These are phyloP conservation scores for Macrophomina pseudophaseolina DNA, from an alignment of 2,329 filamentous ascomycete species.

Conservation along the genomic window DNA sequence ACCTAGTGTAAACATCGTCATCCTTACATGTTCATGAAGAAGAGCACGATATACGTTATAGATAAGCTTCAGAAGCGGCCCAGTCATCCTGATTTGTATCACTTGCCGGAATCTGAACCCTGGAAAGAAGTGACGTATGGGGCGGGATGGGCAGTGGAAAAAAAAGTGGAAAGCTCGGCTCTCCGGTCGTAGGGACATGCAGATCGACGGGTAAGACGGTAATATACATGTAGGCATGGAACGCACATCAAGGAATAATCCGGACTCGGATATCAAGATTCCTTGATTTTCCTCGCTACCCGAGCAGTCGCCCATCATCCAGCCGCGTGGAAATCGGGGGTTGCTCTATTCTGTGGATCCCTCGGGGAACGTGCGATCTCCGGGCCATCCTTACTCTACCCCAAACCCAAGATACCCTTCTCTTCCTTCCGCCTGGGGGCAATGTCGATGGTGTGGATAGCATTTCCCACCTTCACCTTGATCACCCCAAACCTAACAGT, in stretches of 20 bases:
- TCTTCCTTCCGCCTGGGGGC: constrained; percentile 31
- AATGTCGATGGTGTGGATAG: constrained; percentile 41
- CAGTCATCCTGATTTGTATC: neutral
- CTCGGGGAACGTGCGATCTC: neutral
- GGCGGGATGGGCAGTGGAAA: neutral
- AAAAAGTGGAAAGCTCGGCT: constrained; percentile 5
- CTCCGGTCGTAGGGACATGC: neutral
- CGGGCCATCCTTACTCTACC: neutral
- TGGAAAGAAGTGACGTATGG: neutral
- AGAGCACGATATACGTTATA: too few relatives aligned
- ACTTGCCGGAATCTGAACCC: neutral
- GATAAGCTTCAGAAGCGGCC: too few relatives aligned
- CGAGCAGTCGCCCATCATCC: neutral
- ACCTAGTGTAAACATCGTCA: too few relatives aligned
- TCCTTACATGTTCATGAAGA: too few relatives aligned
- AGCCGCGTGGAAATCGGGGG: too few relatives aligned
- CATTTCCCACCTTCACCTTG: constrained; percentile 56
- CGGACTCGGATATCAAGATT: too few relatives aligned
- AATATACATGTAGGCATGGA: neutral
- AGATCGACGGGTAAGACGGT: constrained; percentile 4
- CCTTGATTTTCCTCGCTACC: neutral
- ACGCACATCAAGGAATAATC: too few relatives aligned
- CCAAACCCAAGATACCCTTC: constrained; percentile 31
- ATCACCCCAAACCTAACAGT: constrained; percentile 45
- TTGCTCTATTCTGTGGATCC: too few relatives aligned